Evolutionary conservation across 805 yeast genomes (phyloP).

Genomic region (Middelhovenomyces tepae): DNA sequence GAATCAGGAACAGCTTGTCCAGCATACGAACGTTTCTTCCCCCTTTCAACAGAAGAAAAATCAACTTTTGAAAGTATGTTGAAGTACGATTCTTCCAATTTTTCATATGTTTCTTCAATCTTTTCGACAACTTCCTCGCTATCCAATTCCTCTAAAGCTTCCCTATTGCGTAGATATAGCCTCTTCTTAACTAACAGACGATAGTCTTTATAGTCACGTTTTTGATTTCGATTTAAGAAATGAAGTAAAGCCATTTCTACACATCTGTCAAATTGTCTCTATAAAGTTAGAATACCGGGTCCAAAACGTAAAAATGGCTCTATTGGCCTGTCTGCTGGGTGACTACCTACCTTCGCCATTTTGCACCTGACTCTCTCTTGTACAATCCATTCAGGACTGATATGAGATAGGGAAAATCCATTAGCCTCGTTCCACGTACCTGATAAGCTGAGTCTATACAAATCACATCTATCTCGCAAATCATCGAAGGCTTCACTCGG

Average conservation of each 20-base stretch:
- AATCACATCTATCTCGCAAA: conserved; percentile 74
- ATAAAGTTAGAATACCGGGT: too few relatives aligned
- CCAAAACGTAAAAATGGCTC: too few relatives aligned
- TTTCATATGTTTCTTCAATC: conserved; percentile 63
- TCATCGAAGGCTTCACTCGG: conserved; percentile 91
- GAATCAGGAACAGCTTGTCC: too few relatives aligned
- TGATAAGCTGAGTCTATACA: conserved; percentile 37
- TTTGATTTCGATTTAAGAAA: conserved; percentile 15
- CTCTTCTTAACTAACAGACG: conserved; percentile 65
- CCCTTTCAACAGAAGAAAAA: conserved; percentile 9
- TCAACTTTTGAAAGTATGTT: conserved; percentile 37
- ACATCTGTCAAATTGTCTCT: conserved; percentile 68
- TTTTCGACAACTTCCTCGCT: conserved; percentile 53
- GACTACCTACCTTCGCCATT: too few relatives aligned
- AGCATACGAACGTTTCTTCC: too few relatives aligned
- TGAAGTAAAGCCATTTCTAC: conserved; percentile 64
- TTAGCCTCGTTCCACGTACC: not conserved
- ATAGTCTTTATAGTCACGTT: conserved; percentile 21
- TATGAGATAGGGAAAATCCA: not conserved
- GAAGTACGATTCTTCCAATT: conserved; percentile 62
- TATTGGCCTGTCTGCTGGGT: too few relatives aligned
- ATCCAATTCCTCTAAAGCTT: conserved; percentile 53
- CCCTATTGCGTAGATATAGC: conserved; percentile 68
- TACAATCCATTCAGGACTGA: not conserved
- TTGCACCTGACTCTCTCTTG: too few relatives aligned